These are phyloP conservation scores for Cucurbita maxima DNA, from an alignment of 306 rosid species.

Conservation along the genomic window DNA sequence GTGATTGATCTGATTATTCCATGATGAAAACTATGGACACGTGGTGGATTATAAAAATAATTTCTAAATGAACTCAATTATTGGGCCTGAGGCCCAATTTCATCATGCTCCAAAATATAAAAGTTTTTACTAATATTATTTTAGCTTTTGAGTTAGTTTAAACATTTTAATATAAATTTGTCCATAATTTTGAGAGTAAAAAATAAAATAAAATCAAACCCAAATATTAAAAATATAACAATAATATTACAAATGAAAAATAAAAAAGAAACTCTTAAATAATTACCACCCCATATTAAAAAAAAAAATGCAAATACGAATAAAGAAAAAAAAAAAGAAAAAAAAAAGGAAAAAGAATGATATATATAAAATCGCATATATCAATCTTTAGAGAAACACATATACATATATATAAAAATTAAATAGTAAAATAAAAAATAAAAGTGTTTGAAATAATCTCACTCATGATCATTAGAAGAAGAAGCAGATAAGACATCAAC, in stretches of 20 bases:
- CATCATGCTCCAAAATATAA: too few relatives aligned
- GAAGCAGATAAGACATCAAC: not conserved
- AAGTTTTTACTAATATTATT: too few relatives aligned
- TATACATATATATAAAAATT: not conserved
- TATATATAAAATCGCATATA: not conserved
- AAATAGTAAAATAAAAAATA: not conserved
- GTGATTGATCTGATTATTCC: too few relatives aligned
- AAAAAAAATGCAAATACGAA: not conserved
- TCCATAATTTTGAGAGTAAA: not conserved
- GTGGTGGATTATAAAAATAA: too few relatives aligned
- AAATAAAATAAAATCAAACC: not conserved
- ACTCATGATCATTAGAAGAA: constrained; percentile 1
- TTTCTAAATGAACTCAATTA: too few relatives aligned
- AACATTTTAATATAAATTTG: too few relatives aligned
- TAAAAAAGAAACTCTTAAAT: not conserved
- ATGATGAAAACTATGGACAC: too few relatives aligned
- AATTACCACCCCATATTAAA: not conserved
- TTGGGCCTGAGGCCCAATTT: too few relatives aligned
- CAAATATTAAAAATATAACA: not conserved
- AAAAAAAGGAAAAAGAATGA: not conserved
- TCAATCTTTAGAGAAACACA: not conserved
- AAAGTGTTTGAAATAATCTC: not conserved
- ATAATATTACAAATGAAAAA: not conserved
- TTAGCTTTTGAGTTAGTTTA: too few relatives aligned
- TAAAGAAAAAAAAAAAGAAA: not conserved